Conservation (phyloP, 2,329 filamentous ascomycete species). For the Alternaria arbusti region DNA sequence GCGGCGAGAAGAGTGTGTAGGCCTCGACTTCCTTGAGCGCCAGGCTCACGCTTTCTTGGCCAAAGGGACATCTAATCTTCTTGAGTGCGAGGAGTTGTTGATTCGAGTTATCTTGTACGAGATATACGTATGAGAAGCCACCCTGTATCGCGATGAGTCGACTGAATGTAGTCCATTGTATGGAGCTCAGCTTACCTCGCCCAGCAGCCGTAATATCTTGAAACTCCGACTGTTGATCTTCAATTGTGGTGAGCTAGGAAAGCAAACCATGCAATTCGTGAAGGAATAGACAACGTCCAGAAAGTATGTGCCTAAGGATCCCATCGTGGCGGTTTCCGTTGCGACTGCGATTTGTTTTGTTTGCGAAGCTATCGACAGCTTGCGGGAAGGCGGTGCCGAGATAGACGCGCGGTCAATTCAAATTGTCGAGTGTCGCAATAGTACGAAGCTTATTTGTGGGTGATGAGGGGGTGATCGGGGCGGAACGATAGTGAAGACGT, state of each 20-base stretch:
- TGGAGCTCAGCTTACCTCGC: constrained; percentile 70
- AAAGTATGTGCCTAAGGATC: constrained; percentile 64
- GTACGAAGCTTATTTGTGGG: neutral
- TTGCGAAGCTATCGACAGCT: constrained; percentile 26
- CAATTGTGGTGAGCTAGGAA: constrained; percentile 89
- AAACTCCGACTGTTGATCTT: constrained; percentile 95
- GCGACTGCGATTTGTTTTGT: constrained; percentile 7
- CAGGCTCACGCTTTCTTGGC: constrained; percentile 91
- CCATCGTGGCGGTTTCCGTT: constrained; percentile 30
- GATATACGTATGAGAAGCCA: constrained; percentile 98
- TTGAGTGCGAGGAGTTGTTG: constrained; percentile 92
- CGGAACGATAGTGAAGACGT: constrained; percentile 8
- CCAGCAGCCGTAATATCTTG: constrained; percentile 91
- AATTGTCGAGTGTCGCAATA: neutral
- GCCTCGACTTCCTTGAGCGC: constrained; percentile 98
- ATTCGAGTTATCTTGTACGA: constrained; percentile 87
- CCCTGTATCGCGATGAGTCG: constrained; percentile 62
- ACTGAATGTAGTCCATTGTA: neutral
- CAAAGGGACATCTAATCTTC: constrained; percentile 98
- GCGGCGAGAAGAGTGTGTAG: constrained; percentile 85
- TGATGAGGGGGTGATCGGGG: neutral
- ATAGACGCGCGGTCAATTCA: constrained; percentile 12
- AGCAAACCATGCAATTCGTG: constrained; percentile 94
- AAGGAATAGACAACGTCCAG: constrained; percentile 90
- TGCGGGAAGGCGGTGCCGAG: constrained; percentile 18